Evolutionary conservation across 148 eudicot species (phyloP).

Genomic region (Suaeda aralocaspica): DNA sequence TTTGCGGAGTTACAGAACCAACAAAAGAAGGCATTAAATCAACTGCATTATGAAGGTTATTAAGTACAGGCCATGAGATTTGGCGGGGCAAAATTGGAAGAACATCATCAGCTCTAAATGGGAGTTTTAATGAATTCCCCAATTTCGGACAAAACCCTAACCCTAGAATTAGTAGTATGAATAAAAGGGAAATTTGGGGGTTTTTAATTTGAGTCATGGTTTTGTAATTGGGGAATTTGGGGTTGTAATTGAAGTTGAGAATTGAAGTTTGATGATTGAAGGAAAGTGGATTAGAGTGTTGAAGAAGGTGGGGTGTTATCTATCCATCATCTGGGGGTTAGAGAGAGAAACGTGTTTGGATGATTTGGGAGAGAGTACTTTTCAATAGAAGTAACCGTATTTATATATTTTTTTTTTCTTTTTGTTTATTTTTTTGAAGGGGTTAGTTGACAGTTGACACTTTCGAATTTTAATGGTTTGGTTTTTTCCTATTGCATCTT

Average conservation of each 20-base stretch:
- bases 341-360: conserved; percentile 5
- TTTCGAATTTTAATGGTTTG: no score
- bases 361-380: neutral
- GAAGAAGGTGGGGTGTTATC: neutral
- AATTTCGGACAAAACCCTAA: conserved; percentile 47
- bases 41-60: conserved; percentile 73
- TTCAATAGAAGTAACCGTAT: neutral
- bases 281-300: conserved; percentile 4
- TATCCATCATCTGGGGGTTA: conserved; percentile 10
- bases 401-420: neutral
- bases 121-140: conserved; percentile 60
- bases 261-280: neutral
- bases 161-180: conserved; percentile 28
- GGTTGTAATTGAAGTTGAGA: neutral
- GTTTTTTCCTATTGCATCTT: no score
- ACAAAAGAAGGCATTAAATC: conserved; percentile 85
- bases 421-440: neutral
- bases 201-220: conserved; percentile 19
- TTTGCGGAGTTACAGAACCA: conserved; percentile 55
- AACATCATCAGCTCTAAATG: conserved; percentile 69
- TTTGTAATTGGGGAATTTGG: neutral
- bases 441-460: no score
- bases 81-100: conserved; percentile 79
- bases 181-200: conserved; percentile 11
- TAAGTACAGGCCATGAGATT: conserved; percentile 91